phyloP scores from a whole-genome alignment of 2,329 filamentous ascomycete genomes.

The Penicillium sp. region DNA sequence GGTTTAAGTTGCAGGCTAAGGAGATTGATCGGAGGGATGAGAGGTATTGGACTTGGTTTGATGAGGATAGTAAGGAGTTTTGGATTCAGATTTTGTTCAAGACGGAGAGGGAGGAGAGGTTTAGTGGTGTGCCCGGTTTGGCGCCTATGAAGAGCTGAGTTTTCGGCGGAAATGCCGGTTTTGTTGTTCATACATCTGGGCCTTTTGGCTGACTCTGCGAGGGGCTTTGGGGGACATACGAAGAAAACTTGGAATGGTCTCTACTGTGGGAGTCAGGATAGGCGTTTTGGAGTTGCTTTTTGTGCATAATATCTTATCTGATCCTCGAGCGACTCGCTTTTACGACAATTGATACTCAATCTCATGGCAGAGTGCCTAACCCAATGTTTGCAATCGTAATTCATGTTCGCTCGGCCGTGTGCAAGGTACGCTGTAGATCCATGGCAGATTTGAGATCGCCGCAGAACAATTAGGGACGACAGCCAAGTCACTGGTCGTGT shows the following conservation, averaged over 20 bases:
- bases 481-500: not conserved
- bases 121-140: slow-evolving; percentile 62
- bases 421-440: not conserved
- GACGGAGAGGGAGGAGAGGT: slow-evolving; percentile 94
- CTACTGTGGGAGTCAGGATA: slow-evolving; percentile 13
- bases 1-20: slow-evolving; percentile 88
- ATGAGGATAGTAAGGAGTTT: slow-evolving; percentile 92
- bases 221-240: not conserved
- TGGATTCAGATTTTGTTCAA: slow-evolving; percentile 98
- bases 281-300: slow-evolving; percentile 15
- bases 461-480: not conserved
- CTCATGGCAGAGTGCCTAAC: not conserved
- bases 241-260: slow-evolving; percentile 10
- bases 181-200: not conserved
- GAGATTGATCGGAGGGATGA: slow-evolving; percentile 89
- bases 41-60: slow-evolving; percentile 90
- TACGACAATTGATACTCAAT: slow-evolving; percentile 3
- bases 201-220: not conserved
- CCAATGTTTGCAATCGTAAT: not conserved
- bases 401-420: no score
- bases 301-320: slow-evolving; percentile 14
- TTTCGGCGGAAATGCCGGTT: not conserved
- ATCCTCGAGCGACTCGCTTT: slow-evolving; percentile 14
- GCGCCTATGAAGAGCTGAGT: slow-evolving; percentile 46
- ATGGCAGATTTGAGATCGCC: no score